Percentiles rank a stretch among this genome's conserved stretches.
Evolutionary conservation across 2,329 filamentous ascomycete species (phyloP).

Genomic region (Botryotinia convoluta): DNA sequence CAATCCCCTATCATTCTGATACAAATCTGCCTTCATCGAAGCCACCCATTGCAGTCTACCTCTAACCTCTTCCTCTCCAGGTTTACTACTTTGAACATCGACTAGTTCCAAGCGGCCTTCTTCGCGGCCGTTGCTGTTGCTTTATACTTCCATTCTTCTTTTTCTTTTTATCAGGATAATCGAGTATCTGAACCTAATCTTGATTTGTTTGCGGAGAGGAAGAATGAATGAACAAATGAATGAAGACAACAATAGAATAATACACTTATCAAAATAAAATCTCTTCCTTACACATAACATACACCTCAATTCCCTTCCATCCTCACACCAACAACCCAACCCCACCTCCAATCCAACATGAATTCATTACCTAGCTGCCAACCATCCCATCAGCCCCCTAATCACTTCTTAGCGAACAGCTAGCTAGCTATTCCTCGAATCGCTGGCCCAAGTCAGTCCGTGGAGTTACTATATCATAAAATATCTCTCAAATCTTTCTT

Average conservation of each 20-base stretch:
- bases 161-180: no score
- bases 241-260: no score
- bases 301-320: background rate
- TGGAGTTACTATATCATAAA: background rate
- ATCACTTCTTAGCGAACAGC: background rate
- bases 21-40: background rate
- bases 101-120: background rate
- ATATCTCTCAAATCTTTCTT: no score
- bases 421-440: no score
- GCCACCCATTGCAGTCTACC: background rate
- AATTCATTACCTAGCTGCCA: no score
- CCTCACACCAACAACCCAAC: background rate
- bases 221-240: no score
- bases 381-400: background rate
- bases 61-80: background rate
- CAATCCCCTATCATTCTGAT: conserved; percentile 12
- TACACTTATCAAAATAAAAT: no score
- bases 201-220: no score
- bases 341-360: background rate
- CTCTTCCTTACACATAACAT: no score
- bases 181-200: no score
- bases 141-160: background rate
- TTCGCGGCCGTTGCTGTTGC: background rate
- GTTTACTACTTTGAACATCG: background rate
- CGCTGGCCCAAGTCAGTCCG: no score